Evolutionary conservation across 352 stramenopile genomes (phyloP), one percentile per base, ranked within the genome.

Genomic region (Aphanomyces invadans): DNA sequence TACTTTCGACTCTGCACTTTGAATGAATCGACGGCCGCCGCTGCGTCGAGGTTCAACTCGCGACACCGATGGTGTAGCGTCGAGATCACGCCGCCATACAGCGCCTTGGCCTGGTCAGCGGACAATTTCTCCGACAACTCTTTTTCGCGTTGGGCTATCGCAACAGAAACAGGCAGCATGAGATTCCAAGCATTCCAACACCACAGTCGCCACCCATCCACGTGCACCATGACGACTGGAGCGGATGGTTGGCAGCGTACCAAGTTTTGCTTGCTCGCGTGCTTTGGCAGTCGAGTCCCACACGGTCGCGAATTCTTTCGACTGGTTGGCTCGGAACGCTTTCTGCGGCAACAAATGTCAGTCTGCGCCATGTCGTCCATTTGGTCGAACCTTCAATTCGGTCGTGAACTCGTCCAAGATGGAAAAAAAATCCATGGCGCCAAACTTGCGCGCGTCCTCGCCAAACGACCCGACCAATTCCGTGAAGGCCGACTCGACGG

Each of bases 251-350:
- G n/a, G n/a, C n/a, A n/a, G n/a, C n/a, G 12, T 56, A 56, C 48
- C 48, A 25, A 56, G 48, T 3, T 15, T 21, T 4, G 48, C 48
- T 9, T 28, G 0, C 23, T 63, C 33, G 10, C 33, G 31, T 12
- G 55, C 55, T 28, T 63, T 63, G 3, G 21, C 29, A 25, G 55
- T 45, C 17, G n/a, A 17, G 25, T 90, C 81, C 29, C 88, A 94
- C 45, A 92, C 90, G 1, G 76, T 55, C 56, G 89, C 77, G 54
- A 85, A 90, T 66, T 94, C 85, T 69, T 94, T 94, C 4, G 82
- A 91, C 55, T 94, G 85, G 44, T 94, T 94, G 68, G 91, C 81
- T 31, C 85, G 83, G 48, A 91, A 94, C 0, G 85, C 85, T 64
- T 94, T 94, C 72, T 63, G 46, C 10, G 5, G 4, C 48, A 28